Percentiles rank a stretch among this genome's conserved stretches.
These are phyloP conservation scores for Candida verbasci DNA, from an alignment of 805 yeast genomes.

Conservation along the genomic window DNA sequence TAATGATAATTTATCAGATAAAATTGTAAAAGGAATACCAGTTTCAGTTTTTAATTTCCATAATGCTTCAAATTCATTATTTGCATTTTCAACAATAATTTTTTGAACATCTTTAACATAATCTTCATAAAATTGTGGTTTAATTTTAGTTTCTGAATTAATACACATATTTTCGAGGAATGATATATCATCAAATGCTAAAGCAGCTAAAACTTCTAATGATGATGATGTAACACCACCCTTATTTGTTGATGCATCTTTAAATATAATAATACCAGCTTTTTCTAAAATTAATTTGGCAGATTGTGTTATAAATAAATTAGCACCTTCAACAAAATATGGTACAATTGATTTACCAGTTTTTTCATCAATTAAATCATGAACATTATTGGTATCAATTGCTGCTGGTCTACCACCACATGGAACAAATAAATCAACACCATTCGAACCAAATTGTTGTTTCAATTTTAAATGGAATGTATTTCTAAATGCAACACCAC, in stretches of 20 bases:
- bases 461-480: conserved; percentile 75
- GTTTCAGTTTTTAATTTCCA: conserved; percentile 72
- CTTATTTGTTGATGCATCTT: conserved; percentile 95
- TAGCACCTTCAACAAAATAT: conserved; percentile 96
- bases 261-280: conserved; percentile 83
- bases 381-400: conserved; percentile 80
- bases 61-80: conserved; percentile 77
- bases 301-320: conserved; percentile 88
- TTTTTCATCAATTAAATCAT: conserved; percentile 61
- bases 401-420: conserved; percentile 99
- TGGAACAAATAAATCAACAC: conserved; percentile 85
- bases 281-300: conserved; percentile 83
- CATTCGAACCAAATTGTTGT: conserved; percentile 54
- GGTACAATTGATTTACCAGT: conserved; percentile 78
- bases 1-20: conserved; percentile 78
- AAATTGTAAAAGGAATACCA: conserved; percentile 57
- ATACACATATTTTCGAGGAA: conserved; percentile 80
- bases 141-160: conserved; percentile 43
- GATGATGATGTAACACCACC: conserved; percentile 99
- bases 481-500: conserved; percentile 89
- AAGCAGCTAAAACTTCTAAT: conserved; percentile 89
- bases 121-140: conserved; percentile 72
- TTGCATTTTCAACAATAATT: conserved; percentile 72
- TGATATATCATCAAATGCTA: conserved; percentile 80
- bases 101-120: conserved; percentile 83